A percentile compares a stretch with the other conserved stretches of the same genome.
These are phyloP conservation scores for Coemansia sp. DNA, from an alignment of 371 early-diverging fungal species.

Conservation along the genomic window DNA sequence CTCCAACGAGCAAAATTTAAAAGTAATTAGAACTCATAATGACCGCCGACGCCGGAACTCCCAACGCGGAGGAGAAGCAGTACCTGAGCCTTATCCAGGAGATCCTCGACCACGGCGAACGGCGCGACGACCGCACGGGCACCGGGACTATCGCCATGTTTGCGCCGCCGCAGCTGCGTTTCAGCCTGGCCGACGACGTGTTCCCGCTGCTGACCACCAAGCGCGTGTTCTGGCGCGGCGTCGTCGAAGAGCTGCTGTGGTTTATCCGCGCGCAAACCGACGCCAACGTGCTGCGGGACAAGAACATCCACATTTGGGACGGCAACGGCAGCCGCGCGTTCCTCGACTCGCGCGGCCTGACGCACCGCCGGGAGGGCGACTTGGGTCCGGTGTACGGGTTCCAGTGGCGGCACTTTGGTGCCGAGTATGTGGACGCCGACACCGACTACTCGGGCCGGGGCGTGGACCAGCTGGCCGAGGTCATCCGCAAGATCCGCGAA, in stretches of 20 bases:
- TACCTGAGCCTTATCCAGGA: conserved; percentile 85
- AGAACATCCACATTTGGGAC: conserved; percentile 97
- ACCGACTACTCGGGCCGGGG: conserved; percentile 94
- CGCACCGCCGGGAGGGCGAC: conserved; percentile 86
- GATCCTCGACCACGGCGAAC: conserved; percentile 78
- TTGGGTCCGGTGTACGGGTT: conserved; percentile 99
- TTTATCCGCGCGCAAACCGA: conserved; percentile 96
- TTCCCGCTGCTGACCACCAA: conserved; percentile 99
- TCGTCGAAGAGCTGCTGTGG: conserved; percentile 98
- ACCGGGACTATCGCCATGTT: conserved; percentile 96
- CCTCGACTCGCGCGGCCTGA: conserved; percentile 83
- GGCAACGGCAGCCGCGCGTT: conserved; percentile 94
- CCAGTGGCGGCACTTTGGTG: conserved; percentile 99
- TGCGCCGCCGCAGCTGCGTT: conserved; percentile 92
- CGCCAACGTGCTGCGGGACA: conserved; percentile 73
- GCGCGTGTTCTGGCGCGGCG: conserved; percentile 87
- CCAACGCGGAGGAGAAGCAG: conserved; percentile 76
- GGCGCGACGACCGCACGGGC: conserved; percentile 92
- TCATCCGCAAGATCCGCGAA: conserved; percentile 84
- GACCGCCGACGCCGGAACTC: conserved; percentile 1
- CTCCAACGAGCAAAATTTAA: background rate
- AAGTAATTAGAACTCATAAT: background rate
- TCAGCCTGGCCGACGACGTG: conserved; percentile 72
- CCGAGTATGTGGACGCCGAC: conserved; percentile 84
- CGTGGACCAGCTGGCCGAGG: conserved; percentile 91